phyloP scores from a whole-genome alignment of 1,284 basidiomycete species.

The Pseudozyma sp. region DNA sequence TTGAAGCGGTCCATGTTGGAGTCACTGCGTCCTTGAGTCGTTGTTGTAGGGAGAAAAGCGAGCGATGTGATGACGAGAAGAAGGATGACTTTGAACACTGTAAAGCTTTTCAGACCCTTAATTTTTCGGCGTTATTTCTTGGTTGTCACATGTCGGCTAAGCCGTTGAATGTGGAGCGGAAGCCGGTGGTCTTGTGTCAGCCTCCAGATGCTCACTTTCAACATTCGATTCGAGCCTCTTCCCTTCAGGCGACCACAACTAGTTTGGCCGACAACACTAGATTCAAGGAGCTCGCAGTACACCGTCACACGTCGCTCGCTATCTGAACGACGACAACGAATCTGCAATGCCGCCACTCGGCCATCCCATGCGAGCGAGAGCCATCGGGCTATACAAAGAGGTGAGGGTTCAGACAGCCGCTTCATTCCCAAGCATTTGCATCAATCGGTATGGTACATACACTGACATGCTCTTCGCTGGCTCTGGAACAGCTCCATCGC shows the following conservation, averaged over 20 bases:
- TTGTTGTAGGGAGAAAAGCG: background rate
- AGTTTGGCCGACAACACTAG: too few relatives aligned
- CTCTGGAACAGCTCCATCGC: conserved; percentile 55
- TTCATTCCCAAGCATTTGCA: too few relatives aligned
- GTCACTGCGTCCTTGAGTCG: background rate
- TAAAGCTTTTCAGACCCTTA: background rate
- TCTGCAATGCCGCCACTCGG: conserved; percentile 61
- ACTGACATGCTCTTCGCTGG: background rate
- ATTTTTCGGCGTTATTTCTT: background rate
- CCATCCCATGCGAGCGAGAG: conserved; percentile 61
- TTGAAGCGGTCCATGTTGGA: conserved; percentile 34
- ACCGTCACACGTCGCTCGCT: too few relatives aligned
- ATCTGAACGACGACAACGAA: too few relatives aligned
- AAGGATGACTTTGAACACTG: background rate
- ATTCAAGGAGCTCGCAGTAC: too few relatives aligned
- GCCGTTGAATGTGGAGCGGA: background rate
- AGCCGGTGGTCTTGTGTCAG: background rate
- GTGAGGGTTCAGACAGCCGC: conserved; percentile 19
- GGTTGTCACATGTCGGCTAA: background rate
- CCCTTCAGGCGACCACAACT: background rate
- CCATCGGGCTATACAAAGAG: conserved; percentile 65
- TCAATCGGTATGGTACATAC: too few relatives aligned
- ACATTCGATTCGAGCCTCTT: background rate
- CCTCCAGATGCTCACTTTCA: background rate
- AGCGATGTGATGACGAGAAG: background rate